Conservation (phyloP, 768 basidiomycete species). For the Suillus cothurnatus region DNA sequence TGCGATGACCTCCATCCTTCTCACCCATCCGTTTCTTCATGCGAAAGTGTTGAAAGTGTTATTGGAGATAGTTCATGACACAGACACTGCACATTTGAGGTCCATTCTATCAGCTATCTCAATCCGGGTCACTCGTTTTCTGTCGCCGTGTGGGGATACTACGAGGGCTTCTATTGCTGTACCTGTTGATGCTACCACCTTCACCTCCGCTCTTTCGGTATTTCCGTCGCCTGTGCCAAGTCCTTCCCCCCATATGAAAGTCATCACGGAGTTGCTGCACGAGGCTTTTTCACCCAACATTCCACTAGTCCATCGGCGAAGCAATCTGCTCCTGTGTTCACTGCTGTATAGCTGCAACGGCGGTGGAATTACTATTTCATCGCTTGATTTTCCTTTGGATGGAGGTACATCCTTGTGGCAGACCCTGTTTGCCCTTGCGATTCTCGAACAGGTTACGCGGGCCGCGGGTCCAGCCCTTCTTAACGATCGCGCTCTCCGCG, state of each 20-base stretch:
- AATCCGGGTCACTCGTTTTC: neutral
- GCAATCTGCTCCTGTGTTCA: conserved; percentile 27
- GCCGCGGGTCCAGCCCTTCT: conserved; percentile 15
- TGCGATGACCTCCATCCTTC: conserved; percentile 38
- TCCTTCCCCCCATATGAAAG: neutral
- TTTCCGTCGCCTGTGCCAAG: neutral
- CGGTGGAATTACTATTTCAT: neutral
- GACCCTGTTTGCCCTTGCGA: conserved; percentile 43
- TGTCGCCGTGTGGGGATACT: neutral
- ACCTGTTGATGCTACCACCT: conserved; percentile 3
- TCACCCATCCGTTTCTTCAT: conserved; percentile 35
- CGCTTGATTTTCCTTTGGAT: conserved; percentile 2
- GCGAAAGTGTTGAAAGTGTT: conserved; percentile 37
- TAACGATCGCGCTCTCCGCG: conserved; percentile 24
- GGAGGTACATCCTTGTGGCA: conserved; percentile 37
- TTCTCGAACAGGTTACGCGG: conserved; percentile 34
- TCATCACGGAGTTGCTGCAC: conserved; percentile 1
- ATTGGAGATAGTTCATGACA: neutral
- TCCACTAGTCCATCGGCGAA: conserved; percentile 38
- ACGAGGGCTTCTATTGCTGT: neutral
- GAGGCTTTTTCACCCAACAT: conserved; percentile 28
- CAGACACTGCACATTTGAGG: neutral
- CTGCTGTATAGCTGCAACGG: neutral
- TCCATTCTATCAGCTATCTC: conserved; percentile 5
- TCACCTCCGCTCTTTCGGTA: neutral